Percentiles rank a stretch among this genome's conserved stretches.
phyloP scores from a whole-genome alignment of 2,329 filamentous ascomycete genomes.

The Lecanicillium sp. region DNA sequence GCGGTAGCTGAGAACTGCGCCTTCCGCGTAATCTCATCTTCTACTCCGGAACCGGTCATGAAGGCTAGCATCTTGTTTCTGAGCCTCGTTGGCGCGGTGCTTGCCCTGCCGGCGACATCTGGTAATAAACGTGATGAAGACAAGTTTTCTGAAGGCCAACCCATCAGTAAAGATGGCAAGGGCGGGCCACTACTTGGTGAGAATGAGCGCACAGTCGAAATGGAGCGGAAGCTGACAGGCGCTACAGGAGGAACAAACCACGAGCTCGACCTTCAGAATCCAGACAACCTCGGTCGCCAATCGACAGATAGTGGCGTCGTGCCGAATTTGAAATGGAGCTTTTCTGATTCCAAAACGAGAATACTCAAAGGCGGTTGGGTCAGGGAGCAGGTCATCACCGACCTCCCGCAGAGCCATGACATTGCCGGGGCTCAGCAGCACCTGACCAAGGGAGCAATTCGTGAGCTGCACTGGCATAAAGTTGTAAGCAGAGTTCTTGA shows the following conservation, averaged over 20 bases:
- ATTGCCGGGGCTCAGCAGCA: slow-evolving; percentile 64
- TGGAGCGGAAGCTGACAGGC: neutral
- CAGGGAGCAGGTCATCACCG: slow-evolving; percentile 58
- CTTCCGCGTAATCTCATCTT: no score
- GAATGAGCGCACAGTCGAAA: slow-evolving; percentile 4
- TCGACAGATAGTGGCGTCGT: slow-evolving; percentile 56
- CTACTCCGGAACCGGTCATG: neutral
- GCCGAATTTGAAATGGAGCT: slow-evolving; percentile 62
- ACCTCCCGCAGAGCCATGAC: slow-evolving; percentile 57
- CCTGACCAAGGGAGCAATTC: slow-evolving; percentile 56
- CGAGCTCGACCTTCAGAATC: slow-evolving; percentile 53
- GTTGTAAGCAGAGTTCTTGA: slow-evolving; percentile 54
- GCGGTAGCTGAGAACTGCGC: neutral
- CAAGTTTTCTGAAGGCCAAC: slow-evolving; percentile 43
- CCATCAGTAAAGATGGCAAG: slow-evolving; percentile 48
- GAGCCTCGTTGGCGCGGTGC: slow-evolving; percentile 3
- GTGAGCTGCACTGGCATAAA: slow-evolving; percentile 61
- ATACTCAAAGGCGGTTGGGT: slow-evolving; percentile 59
- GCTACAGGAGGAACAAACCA: slow-evolving; percentile 54
- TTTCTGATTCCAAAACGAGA: slow-evolving; percentile 58
- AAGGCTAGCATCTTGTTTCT: neutral
- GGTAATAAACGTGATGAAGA: slow-evolving; percentile 15
- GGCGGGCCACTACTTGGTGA: slow-evolving; percentile 51
- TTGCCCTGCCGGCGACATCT: slow-evolving; percentile 15
- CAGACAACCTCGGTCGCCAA: slow-evolving; percentile 54